Conservation (phyloP, 306 rosid genomes). For the Argentina anserina region DNA sequence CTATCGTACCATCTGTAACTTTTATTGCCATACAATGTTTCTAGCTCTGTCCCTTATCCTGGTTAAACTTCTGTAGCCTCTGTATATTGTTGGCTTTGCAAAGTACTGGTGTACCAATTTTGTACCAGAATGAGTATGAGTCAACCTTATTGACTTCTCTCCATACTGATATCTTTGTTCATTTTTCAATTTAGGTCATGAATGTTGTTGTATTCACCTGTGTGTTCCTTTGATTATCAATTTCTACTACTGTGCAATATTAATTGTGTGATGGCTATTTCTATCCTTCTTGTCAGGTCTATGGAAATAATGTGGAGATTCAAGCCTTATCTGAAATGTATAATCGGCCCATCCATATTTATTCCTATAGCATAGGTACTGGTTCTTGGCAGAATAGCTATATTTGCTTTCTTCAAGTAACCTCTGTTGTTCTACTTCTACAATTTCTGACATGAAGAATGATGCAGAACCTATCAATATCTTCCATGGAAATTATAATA, state of each 20-base stretch:
- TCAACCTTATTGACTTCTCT: neutral
- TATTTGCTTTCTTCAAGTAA: neutral
- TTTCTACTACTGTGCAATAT: conserved; percentile 9
- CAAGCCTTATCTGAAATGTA: conserved; percentile 94
- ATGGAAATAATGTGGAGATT: conserved; percentile 93
- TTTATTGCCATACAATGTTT: neutral
- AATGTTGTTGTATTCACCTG: neutral
- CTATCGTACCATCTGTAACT: neutral
- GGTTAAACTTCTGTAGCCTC: neutral
- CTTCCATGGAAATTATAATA: conserved; percentile 78
- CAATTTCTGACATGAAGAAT: conserved; percentile 22
- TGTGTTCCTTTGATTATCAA: neutral
- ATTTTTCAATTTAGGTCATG: neutral
- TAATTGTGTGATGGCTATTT: conserved; percentile 2
- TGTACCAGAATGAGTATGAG: neutral
- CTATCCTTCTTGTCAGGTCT: conserved; percentile 59
- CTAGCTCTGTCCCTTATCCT: too few relatives aligned
- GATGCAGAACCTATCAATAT: conserved; percentile 89
- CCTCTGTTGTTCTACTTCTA: neutral
- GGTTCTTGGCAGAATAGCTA: conserved; percentile 1
- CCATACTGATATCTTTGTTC: neutral
- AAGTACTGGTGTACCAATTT: neutral
- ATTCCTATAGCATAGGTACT: conserved; percentile 72
- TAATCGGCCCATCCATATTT: conserved; percentile 91
- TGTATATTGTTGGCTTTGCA: neutral